Base-by-base conservation (phyloP, 768 basidiomycete species). In the Suillus tomentosus region DNA sequence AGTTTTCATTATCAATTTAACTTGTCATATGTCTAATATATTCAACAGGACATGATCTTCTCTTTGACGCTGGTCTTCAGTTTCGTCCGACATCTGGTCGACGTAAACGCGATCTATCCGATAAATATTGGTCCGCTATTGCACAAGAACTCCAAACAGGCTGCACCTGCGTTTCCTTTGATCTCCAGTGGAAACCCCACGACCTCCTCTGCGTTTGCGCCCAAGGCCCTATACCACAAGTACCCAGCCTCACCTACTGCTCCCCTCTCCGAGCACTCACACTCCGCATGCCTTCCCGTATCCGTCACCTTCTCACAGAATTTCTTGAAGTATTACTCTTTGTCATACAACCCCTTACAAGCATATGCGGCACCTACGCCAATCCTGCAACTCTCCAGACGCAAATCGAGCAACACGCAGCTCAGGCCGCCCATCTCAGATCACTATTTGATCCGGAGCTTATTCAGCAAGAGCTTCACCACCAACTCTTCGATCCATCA, bases 91-190 rank as follows among this genome's bases (percentile, higher is more conserved):
- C 88, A 1, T 82, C 84, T n/a, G 86, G 86, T 66, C 85, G 88
- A 47, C 85, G 88, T 63, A 94, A 94, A 74, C 74, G 85, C 57
- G 86, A 88, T 57, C 80, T 86, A 43, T 83, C 88, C 0, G 92
- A 95, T 67, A 86, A 84, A 64, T 98, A 96, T 73, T 98, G 95
- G 95, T 79, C 80, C 48, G 90, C 94, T 50, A 81, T 98, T 61
- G 79, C 84, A 40, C 85, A 84, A 59, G 95, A 98, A 79, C 80
- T 95, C 27, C 85, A 90, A 71, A 78, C 79, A 0, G 92, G 91
- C 0, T 97, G 95, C 78, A 94, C 92, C 0, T 95, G 94, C 73
- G 81, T 91, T 63, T 87, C 94, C 22, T 86, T 91, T 65, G 89
- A 91, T 73, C 72, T 80, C 48, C 78, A 81, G 27, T 85, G 87